Conservation (phyloP, 1,139 yeast genomes). For the Yamadazyma blattariae region DNA sequence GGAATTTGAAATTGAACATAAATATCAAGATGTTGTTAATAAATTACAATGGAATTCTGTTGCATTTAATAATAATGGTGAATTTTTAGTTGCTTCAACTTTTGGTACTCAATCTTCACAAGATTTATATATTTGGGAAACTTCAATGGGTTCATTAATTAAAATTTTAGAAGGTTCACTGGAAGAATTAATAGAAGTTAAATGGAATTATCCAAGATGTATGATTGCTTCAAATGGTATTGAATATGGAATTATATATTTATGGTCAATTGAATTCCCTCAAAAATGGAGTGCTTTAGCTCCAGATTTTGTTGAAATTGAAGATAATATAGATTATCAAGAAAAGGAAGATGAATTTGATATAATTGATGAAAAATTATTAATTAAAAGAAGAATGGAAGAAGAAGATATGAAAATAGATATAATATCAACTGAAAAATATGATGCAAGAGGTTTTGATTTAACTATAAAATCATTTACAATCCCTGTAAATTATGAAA, state of each 20-base stretch:
- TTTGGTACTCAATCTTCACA: constrained; percentile 77
- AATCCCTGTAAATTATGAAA: constrained; percentile 42
- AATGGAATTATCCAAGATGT: constrained; percentile 79
- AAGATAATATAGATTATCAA: constrained; percentile 83
- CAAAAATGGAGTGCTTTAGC: constrained; percentile 98
- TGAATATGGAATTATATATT: constrained; percentile 77
- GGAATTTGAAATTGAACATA: constrained; percentile 71
- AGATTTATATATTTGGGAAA: constrained; percentile 92
- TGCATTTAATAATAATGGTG: constrained; percentile 73
- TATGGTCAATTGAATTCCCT: constrained; percentile 82
- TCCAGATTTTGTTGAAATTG: constrained; percentile 94
- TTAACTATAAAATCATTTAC: constrained; percentile 38
- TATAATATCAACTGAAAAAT: constrained; percentile 56
- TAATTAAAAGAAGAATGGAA: constrained; percentile 56
- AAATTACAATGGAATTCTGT: constrained; percentile 86
- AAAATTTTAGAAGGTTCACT: constrained; percentile 92
- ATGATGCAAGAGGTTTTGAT: constrained; percentile 69
- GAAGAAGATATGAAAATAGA: constrained; percentile 74
- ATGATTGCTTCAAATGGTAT: constrained; percentile 84
- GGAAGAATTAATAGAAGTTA: constrained; percentile 79
- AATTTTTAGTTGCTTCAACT: constrained; percentile 84
- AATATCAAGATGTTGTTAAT: constrained; percentile 89
- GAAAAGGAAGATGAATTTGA: constrained; percentile 95
- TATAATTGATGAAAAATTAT: constrained; percentile 62
- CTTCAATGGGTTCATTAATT: constrained; percentile 79